These are phyloP conservation scores for Geranomyces michiganensis DNA, from an alignment of 192 early-diverging fungal species.

Conservation along the genomic window DNA sequence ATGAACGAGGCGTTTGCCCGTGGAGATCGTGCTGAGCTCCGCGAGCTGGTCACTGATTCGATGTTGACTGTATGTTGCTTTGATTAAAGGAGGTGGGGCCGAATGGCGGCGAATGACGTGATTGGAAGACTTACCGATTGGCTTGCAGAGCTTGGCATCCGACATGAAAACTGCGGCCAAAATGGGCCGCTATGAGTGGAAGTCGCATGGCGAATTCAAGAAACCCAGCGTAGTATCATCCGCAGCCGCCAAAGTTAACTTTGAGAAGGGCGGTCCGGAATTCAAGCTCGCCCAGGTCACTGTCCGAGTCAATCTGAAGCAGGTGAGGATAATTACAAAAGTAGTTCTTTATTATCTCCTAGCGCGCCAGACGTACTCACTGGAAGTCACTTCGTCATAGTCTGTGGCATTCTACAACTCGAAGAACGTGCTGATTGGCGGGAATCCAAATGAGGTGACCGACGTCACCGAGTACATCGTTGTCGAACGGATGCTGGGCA, in stretches of 20 bases:
- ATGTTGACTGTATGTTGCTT: conserved; percentile 22
- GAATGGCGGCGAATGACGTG: no score
- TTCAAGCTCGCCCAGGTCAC: conserved; percentile 22
- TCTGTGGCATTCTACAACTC: conserved; percentile 24
- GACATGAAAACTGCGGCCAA: conserved; percentile 8
- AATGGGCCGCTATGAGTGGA: conserved; percentile 14
- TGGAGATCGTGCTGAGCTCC: conserved; percentile 13
- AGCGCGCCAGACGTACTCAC: no score
- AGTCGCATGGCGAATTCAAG: conserved; percentile 14
- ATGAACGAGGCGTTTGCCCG: conserved; percentile 32
- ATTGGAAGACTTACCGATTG: no score
- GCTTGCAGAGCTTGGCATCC: neutral
- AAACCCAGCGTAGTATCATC: neutral
- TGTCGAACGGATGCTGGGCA: conserved; percentile 22
- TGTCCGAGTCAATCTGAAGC: conserved; percentile 25
- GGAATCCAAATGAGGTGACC: conserved; percentile 24
- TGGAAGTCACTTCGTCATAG: no score
- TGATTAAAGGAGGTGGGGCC: no score
- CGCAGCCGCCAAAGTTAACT: conserved; percentile 16
- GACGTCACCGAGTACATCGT: conserved; percentile 27
- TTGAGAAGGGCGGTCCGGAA: conserved; percentile 22
- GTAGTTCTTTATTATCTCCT: no score
- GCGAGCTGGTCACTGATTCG: conserved; percentile 18
- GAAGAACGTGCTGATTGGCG: conserved; percentile 9
- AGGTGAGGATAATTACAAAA: no score